Conservation (phyloP, 164 flowering plant genomes). For the Vitis rupestris region DNA sequence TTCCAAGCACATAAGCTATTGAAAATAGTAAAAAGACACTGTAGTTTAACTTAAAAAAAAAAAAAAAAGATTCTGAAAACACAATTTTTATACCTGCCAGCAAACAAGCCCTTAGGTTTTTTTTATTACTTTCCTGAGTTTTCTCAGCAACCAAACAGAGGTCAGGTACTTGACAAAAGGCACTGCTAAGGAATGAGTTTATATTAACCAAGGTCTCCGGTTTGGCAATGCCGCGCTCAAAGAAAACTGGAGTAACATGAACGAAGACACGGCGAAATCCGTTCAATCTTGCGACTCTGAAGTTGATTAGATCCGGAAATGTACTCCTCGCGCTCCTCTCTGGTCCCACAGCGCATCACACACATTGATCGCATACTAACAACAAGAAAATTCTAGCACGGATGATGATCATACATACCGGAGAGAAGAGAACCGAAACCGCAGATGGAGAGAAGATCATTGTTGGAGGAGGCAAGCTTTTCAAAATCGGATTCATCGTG, state of each 20-base stretch:
- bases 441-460: conserved; percentile 64
- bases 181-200: neutral
- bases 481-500: conserved; percentile 61
- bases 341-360: conserved; percentile 26
- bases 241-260: conserved; percentile 86
- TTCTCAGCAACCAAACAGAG: conserved; percentile 3
- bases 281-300: conserved; percentile 71
- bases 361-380: neutral
- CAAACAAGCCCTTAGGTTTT: too few species aligned
- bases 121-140: neutral
- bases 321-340: conserved; percentile 91
- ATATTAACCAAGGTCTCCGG: conserved; percentile 50
- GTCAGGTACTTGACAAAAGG: neutral
- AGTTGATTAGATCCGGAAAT: conserved; percentile 76
- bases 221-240: conserved; percentile 88
- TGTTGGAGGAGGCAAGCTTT: conserved; percentile 39
- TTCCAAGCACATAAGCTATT: neutral
- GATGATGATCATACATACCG: conserved; percentile 35
- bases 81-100: too few species aligned
- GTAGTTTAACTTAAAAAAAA: too few species aligned
- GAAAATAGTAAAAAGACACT: neutral
- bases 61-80: too few species aligned
- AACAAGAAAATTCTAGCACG: neutral
- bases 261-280: conserved; percentile 86
- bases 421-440: conserved; percentile 99